A percentile compares a stretch with the other conserved stretches of the same genome.
Conservation (phyloP, 2,329 filamentous ascomycete genomes). For the Ascochyta pisi region DNA sequence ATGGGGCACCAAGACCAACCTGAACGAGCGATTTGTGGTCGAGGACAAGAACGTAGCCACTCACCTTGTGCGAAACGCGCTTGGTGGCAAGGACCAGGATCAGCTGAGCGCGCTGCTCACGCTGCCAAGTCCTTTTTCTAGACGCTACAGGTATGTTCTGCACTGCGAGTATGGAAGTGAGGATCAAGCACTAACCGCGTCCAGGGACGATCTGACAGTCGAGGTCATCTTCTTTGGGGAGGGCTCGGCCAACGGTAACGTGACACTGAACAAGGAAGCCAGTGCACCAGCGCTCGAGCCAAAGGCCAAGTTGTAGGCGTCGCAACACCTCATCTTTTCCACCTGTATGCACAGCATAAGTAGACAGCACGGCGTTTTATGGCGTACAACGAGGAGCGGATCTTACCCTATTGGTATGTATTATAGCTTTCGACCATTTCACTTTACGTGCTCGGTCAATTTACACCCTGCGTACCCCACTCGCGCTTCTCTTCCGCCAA, state of each 20-base stretch:
- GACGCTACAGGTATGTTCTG: slow-evolving; percentile 78
- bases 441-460: neutral
- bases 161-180: neutral
- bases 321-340: neutral
- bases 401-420: slow-evolving; percentile 5
- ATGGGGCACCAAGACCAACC: slow-evolving; percentile 80
- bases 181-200: slow-evolving; percentile 8
- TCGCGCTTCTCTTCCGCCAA: neutral
- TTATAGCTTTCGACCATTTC: slow-evolving; percentile 1
- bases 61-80: slow-evolving; percentile 91
- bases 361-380: slow-evolving; percentile 13
- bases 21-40: slow-evolving; percentile 85
- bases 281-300: slow-evolving; percentile 64
- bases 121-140: slow-evolving; percentile 86
- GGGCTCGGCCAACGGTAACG: slow-evolving; percentile 74
- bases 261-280: slow-evolving; percentile 85
- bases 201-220: slow-evolving; percentile 91
- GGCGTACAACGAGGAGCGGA: slow-evolving; percentile 7
- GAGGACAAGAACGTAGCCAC: slow-evolving; percentile 97
- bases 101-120: slow-evolving; percentile 93
- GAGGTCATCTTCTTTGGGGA: slow-evolving; percentile 99
- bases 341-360: slow-evolving; percentile 1
- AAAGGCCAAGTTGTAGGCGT: slow-evolving; percentile 58
- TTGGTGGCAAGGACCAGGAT: slow-evolving; percentile 91
- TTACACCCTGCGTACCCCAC: too few species aligned